Evolutionary conservation across 2,329 filamentous ascomycete genomes (phyloP).

Genomic region (Graphilbum fragrans): DNA sequence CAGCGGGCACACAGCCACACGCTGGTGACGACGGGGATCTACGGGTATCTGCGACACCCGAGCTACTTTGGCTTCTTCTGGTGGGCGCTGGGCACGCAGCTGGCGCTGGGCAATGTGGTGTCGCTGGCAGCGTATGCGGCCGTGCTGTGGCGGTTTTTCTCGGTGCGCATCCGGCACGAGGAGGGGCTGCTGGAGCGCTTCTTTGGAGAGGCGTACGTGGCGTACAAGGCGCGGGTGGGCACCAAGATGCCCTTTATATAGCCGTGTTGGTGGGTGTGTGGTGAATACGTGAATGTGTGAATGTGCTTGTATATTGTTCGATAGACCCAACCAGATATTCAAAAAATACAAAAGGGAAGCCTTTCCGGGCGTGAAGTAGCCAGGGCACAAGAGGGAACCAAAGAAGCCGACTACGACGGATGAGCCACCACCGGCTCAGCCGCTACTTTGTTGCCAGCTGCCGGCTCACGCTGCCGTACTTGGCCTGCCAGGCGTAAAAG

Average conservation of each 20-base stretch:
- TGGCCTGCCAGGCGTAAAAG: slow-evolving; percentile 97
- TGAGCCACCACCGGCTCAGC: too few relatives aligned
- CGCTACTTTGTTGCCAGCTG: too few relatives aligned
- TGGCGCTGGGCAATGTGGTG: slow-evolving; percentile 73
- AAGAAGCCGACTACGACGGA: too few relatives aligned
- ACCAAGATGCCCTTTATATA: slow-evolving; percentile 72
- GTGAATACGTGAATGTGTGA: too few relatives aligned
- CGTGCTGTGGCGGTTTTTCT: slow-evolving; percentile 82
- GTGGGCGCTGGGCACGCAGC: slow-evolving; percentile 91
- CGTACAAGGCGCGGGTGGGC: slow-evolving; percentile 58
- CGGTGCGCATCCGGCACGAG: slow-evolving; percentile 59
- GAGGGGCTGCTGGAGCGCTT: slow-evolving; percentile 68
- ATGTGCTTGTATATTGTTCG: too few relatives aligned
- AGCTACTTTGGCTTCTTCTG: slow-evolving; percentile 98
- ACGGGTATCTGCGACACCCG: slow-evolving; percentile 66
- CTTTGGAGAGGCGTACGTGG: slow-evolving; percentile 70
- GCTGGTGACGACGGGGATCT: slow-evolving; percentile 77
- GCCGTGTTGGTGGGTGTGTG: too few relatives aligned
- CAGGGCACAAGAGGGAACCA: too few relatives aligned
- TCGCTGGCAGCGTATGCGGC: slow-evolving; percentile 63
- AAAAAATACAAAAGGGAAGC: too few relatives aligned
- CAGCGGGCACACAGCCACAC: slow-evolving; percentile 55
- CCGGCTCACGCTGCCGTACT: slow-evolving; percentile 73
- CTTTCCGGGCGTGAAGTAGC: too few relatives aligned
- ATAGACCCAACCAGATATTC: too few relatives aligned